phyloP scores from a whole-genome alignment of 1,284 basidiomycete species.

The Ustilago lituana region DNA sequence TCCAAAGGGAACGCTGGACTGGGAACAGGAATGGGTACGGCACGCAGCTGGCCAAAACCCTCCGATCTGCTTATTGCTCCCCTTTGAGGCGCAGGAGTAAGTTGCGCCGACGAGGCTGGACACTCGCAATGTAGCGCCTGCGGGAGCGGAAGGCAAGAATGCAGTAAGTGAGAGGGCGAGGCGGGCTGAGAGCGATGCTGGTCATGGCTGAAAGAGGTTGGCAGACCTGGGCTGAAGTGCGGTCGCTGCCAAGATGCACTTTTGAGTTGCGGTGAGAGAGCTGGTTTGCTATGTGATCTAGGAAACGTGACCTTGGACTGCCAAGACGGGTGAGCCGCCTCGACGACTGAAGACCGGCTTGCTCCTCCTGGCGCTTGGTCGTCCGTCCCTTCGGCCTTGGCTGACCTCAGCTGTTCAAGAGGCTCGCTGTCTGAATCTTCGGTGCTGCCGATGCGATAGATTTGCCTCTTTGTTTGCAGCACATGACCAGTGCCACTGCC shows the following conservation, averaged over 20 bases:
- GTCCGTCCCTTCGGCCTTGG: too few relatives aligned
- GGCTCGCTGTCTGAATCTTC: slow-evolving; percentile 7
- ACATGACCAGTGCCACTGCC: not conserved
- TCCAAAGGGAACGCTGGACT: slow-evolving; percentile 20
- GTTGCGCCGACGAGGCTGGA: not conserved
- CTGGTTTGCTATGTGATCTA: not conserved
- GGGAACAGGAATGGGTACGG: not conserved
- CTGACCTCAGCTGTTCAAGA: slow-evolving; percentile 12
- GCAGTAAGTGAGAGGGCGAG: not conserved
- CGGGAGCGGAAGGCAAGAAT: not conserved
- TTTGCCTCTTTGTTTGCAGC: not conserved
- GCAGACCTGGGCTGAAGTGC: slow-evolving; percentile 8
- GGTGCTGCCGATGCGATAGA: not conserved
- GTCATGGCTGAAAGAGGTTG: slow-evolving; percentile 13
- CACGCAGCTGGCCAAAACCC: not conserved
- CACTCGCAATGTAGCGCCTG: not conserved
- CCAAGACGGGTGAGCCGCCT: not conserved
- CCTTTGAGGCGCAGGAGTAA: not conserved
- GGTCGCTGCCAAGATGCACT: slow-evolving; percentile 3
- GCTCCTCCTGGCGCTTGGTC: too few relatives aligned
- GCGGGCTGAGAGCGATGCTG: not conserved
- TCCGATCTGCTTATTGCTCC: not conserved
- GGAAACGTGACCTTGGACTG: too few relatives aligned
- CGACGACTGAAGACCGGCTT: not conserved
- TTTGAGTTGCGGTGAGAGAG: not conserved